Base-by-base conservation (phyloP, 176 grass and related monocot genomes). In the Raddia distichophylla region DNA sequence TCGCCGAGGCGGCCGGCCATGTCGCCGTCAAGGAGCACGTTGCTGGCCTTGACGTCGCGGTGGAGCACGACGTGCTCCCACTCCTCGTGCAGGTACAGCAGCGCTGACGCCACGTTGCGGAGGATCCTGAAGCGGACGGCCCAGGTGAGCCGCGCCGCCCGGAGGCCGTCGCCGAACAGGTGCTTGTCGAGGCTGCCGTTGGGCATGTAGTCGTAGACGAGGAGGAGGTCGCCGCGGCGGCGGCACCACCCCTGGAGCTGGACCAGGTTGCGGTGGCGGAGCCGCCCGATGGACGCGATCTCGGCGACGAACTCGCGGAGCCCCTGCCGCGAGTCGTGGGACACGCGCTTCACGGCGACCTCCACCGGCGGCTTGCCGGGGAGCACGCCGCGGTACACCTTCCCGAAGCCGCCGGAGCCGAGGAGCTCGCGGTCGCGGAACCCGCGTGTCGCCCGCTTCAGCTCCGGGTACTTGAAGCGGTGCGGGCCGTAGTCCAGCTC, bases 221-320 rank as follows among this genome's bases (percentile, higher is more conserved):
- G 83, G 64, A 97, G 84, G 32, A 97, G 89, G 67, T 97, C 89
- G 52, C 82, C 87, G 50, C 82, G 87, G 48, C 91, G 89, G 56
- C 91, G 89, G 87, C 94, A 97, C 94, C 94, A 97, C 1, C 94
- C 94, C 64, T 91, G 89, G 52, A 97, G 90, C 89, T 91, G 89
- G 1, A 97, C 94, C 3, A 97, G 87, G 87, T 97, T 94, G 5
- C 91, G 87, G 79, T 97, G 94, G 51, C 89, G 91, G 64, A 97
- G 89, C 20, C 87, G 72, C 6, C 89, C 94, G 45, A 97, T 97
- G 79, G 84, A 94, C 6, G 87, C 89, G 83, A 97, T 94, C 89
- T 97, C 91, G 0, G 94, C 91, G 5, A 93, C 85, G 77, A 97
- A 97, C 71, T 97, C 91, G 0, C 81, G 89, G 43, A 94, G 78